Conservation (phyloP, 2,329 filamentous ascomycete genomes). For the Chrysoporthe cubensis region DNA sequence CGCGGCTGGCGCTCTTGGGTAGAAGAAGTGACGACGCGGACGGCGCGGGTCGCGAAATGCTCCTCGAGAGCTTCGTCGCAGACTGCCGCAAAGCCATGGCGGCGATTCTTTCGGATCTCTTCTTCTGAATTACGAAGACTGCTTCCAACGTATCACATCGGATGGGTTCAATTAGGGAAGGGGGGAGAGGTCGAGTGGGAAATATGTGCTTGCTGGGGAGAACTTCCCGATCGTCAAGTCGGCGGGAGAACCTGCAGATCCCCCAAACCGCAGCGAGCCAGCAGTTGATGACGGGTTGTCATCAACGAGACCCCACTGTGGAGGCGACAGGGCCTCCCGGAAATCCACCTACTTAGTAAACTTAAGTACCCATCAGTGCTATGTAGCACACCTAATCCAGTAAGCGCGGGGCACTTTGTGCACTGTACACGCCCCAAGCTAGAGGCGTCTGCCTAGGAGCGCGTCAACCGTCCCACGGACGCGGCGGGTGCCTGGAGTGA, state of each 20-base stretch:
- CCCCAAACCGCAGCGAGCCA: constrained; percentile 16
- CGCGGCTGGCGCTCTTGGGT: constrained; percentile 40
- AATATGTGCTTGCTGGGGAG: constrained; percentile 5
- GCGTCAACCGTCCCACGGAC: constrained; percentile 11
- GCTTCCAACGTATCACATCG: not conserved
- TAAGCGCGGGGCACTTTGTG: not conserved
- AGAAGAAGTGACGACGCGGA: constrained; percentile 31
- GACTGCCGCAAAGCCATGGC: constrained; percentile 44
- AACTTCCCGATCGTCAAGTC: constrained; percentile 16
- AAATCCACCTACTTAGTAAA: not conserved
- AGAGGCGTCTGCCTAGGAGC: constrained; percentile 26
- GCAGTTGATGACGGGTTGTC: constrained; percentile 27
- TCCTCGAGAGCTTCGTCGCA: constrained; percentile 42
- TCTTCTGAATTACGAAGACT: not conserved
- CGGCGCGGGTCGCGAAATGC: constrained; percentile 33
- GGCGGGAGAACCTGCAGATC: constrained; percentile 19
- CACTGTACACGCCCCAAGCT: not conserved
- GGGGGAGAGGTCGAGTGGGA: not conserved
- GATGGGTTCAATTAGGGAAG: not conserved
- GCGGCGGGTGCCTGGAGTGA: constrained; percentile 23
- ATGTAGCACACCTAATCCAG: not conserved
- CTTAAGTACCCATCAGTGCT: not conserved
- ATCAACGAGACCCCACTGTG: constrained; percentile 24
- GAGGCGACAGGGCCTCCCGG: constrained; percentile 2
- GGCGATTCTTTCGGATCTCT: constrained; percentile 21